phyloP scores from a whole-genome alignment of 1,139 yeast genomes.

The Pichia sp. region DNA sequence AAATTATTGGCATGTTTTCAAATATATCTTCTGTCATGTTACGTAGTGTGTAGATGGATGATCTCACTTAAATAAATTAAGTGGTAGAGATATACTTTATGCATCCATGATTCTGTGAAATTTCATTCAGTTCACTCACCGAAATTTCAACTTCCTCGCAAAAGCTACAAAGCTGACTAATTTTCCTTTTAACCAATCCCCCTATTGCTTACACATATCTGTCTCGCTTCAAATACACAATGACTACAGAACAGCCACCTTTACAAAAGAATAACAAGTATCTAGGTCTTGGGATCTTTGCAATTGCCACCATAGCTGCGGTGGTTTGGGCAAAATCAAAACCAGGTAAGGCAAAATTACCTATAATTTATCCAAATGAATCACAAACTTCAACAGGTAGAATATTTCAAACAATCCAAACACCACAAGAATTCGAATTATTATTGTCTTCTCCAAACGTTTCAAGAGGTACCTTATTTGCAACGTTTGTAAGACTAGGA shows the following conservation, averaged over 20 bases:
- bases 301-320: slow-evolving; percentile 10
- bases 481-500: slow-evolving; percentile 64
- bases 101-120: too few relatives aligned
- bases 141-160: not conserved
- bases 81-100: too few relatives aligned
- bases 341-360: slow-evolving; percentile 13
- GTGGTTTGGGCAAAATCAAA: slow-evolving; percentile 4
- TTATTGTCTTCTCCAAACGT: slow-evolving; percentile 11
- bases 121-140: too few relatives aligned
- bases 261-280: slow-evolving; percentile 3
- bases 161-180: not conserved
- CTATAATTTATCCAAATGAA: slow-evolving; percentile 9
- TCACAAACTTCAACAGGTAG: slow-evolving; percentile 4
- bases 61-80: too few relatives aligned
- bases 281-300: slow-evolving; percentile 11
- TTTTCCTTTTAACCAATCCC: too few relatives aligned
- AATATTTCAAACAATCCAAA: slow-evolving; percentile 14
- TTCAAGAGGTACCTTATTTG: slow-evolving; percentile 12
- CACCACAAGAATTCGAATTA: slow-evolving; percentile 13
- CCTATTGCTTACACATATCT: not conserved
- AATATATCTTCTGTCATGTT: slow-evolving; percentile 22
- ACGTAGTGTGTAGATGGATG: too few relatives aligned
- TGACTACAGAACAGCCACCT: slow-evolving; percentile 1
- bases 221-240: not conserved
- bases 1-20: slow-evolving; percentile 28